Base-by-base conservation (phyloP, 2,329 filamentous ascomycete species). In the Trichoderma breve region DNA sequence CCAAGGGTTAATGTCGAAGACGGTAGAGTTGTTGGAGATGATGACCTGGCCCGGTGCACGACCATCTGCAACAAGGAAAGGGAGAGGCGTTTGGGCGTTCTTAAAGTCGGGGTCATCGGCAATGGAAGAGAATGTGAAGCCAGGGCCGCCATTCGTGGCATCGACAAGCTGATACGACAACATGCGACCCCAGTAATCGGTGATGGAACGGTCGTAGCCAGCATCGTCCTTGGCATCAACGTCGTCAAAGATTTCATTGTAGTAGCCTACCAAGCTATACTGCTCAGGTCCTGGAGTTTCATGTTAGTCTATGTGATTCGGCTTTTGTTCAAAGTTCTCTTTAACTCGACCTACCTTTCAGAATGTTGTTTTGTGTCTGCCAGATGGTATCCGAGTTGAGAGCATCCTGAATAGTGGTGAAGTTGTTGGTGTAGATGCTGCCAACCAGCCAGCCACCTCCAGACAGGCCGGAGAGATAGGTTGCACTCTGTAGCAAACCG, bases 151-250 rank as follows among this genome's bases (percentile, higher is more conserved):
- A 73, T 92, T 82, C 1, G 86, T 86, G 6, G 89, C 92, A 78
- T 95, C 92, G 79, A 97, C 88, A 62, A 97, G 87, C 82, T 97
- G 94, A 81, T 92, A 97, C 1, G 91, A 91, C n/a, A 97, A 86
- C 61, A 93, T 93, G 72, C 94, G 91, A 32, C 93, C 93, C 92
- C 94, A 97, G 80, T 94, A 94, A 83, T 98, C 95, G 0, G 95
- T 97, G 71, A 97, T 86, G 9, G 93, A 92, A 4, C 88, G 88
- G 43, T 84, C 78, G 74, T 81, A 85, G 24, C 83, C 83, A 9
- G 81, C 81, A 28, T 81, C 77, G n/a, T 79, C 76, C 78, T 85
- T 85, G 72, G 74, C 75, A 1, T 75, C 72, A 11, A 84, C 80
- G 30, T 80, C 76, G 36, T 77, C 77, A 62, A 82, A 77, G 55